Evolutionary conservation across 208 protist species (phyloP), one percentile per base, ranked within the genome.

Genomic region (Porcisia deanei): DNA sequence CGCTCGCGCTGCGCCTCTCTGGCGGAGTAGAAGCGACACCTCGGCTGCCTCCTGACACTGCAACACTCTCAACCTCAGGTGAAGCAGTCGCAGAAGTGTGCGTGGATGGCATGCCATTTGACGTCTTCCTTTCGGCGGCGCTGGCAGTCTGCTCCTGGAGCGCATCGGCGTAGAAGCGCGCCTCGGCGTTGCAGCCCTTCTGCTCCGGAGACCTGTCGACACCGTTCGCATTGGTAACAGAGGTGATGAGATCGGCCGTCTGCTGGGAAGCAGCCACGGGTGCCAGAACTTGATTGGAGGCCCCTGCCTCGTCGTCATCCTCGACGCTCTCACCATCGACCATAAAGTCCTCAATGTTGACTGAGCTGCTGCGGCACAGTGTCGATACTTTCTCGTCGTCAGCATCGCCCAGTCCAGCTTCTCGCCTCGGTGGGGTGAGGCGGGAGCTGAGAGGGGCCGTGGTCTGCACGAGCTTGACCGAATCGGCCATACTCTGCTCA

Each of bases 301-400:
- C 58, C 41, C 47, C 22, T 22, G 57, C 39, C 20, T 65, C 53
- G 5, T 65, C 53, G 5, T 39, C 68, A 22, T 75, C 72, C 47
- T 57, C 60, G 45, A 45, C 81, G 37, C 67, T 60, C 25, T 75
- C 64, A 43, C 71, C 72, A n/a, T 83, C 81, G 34, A 88, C 76
- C 30, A 82, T 81, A 57, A 88, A 82, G 67, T 88, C 82, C 22
- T 89, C 82, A 8, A 83, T 73, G 73, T 80, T 81, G 58, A 74
- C 76, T 16, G 82, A 68, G 55, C 34, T 75, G 49, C 73, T 76
- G 63, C 79, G 76, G 30, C 70, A 80, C 25, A 88, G 76, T 43
- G 75, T 65, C 12, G 63, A 70, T 7, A 75, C 55, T 55, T 80
- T 75, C 52, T 83, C 80, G 63, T 85, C 85, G 16, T 85, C 77